Evolutionary conservation across 2,329 filamentous ascomycete species (phyloP).

Genomic region (Verticillium klebahnii): DNA sequence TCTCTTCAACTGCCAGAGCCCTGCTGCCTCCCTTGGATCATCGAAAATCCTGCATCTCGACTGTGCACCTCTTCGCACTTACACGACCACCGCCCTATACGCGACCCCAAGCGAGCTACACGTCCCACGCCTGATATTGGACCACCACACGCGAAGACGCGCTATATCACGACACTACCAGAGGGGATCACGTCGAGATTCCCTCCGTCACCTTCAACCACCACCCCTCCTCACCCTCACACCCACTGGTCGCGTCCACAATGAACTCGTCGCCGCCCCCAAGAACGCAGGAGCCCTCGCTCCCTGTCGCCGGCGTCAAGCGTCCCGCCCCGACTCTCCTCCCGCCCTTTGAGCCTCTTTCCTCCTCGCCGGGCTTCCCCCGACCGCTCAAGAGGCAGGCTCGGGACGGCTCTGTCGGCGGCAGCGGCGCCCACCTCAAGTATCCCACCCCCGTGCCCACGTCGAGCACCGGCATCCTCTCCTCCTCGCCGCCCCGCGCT

Average conservation of each 20-base stretch:
- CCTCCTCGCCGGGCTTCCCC: slow-evolving; percentile 71
- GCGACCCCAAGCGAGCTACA: not conserved
- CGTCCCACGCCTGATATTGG: slow-evolving; percentile 7
- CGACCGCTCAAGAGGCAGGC: slow-evolving; percentile 65
- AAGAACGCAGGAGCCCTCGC: slow-evolving; percentile 26
- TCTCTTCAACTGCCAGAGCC: not conserved
- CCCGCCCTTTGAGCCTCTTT: slow-evolving; percentile 73
- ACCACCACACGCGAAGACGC: slow-evolving; percentile 1
- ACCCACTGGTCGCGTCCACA: slow-evolving; percentile 11
- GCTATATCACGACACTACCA: not conserved
- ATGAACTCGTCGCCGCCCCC: slow-evolving; percentile 37
- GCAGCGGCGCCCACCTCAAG: slow-evolving; percentile 51
- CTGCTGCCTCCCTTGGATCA: not conserved
- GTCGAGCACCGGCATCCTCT: slow-evolving; percentile 86
- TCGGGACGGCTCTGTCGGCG: slow-evolving; percentile 26
- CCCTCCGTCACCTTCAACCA: not conserved
- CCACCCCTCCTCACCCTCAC: slow-evolving; percentile 2
- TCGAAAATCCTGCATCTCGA: not conserved
- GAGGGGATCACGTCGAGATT: not conserved
- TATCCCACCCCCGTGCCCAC: slow-evolving; percentile 95
- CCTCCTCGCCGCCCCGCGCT: slow-evolving; percentile 71
- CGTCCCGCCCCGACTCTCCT: slow-evolving; percentile 64
- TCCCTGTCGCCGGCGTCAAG: slow-evolving; percentile 47
- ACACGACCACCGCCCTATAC: not conserved
- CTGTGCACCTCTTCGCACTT: not conserved